These are phyloP conservation scores for Tulasnella sp. DNA, from an alignment of 768 basidiomycete genomes.

Conservation along the genomic window DNA sequence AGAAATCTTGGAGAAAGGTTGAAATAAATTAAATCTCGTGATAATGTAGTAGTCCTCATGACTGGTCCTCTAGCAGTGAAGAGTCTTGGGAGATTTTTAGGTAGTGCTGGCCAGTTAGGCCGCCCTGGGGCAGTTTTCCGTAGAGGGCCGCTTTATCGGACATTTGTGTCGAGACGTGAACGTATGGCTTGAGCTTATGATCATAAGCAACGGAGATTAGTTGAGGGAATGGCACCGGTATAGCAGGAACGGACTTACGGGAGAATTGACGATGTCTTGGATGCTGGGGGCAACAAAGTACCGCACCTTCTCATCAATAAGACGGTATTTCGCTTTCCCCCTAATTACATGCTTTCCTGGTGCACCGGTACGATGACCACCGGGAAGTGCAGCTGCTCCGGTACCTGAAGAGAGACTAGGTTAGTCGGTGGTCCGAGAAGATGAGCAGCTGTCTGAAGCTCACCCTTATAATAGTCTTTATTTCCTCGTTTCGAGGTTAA, in stretches of 20 bases:
- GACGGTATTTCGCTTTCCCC: slow-evolving; percentile 74
- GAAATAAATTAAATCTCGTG: neutral
- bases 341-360: slow-evolving; percentile 81
- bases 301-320: slow-evolving; percentile 81
- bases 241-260: slow-evolving; percentile 50
- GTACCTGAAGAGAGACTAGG: slow-evolving; percentile 57
- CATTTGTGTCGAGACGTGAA: slow-evolving; percentile 44
- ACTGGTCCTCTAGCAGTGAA: slow-evolving; percentile 27
- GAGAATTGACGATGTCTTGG: slow-evolving; percentile 60
- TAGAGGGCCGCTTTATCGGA: slow-evolving; percentile 34
- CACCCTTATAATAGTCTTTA: slow-evolving; percentile 97
- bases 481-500: slow-evolving; percentile 87
- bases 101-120: slow-evolving; percentile 44
- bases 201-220: neutral
- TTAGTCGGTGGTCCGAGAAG: neutral
- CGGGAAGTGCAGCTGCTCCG: slow-evolving; percentile 79
- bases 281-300: slow-evolving; percentile 81
- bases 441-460: neutral
- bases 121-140: slow-evolving; percentile 39
- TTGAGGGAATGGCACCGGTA: neutral
- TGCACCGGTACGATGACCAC: slow-evolving; percentile 84
- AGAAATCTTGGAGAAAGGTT: neutral
- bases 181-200: slow-evolving; percentile 77
- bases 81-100: slow-evolving; percentile 39
- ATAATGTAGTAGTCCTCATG: neutral